Base-by-base conservation (phyloP, 139 green algal genomes). In the Pseudopediastrum boryanum region DNA sequence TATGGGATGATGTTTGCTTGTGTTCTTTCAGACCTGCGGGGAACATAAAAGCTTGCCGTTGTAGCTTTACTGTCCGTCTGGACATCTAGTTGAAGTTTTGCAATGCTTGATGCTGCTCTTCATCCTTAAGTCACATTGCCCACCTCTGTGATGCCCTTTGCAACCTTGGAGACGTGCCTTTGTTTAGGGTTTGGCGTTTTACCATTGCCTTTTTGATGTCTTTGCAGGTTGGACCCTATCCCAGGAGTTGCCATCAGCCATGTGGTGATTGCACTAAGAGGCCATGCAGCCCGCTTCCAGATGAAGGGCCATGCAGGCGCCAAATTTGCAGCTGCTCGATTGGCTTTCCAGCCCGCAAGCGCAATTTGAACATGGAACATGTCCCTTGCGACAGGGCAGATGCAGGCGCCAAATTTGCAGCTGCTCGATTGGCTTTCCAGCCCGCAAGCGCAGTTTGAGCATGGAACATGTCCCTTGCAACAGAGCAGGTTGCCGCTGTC, bases 321-420 rank as follows among this genome's bases (percentile, higher is more conserved):
- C 12, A 77, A 77, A 50, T 77, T 66, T 65, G 69, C 69, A 9
- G 42, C 69, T 52, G 69, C 69, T 9, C 9, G 43, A 13, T 35
- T 77, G 12, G 3, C 50, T 16, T 51, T 77, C n/a, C 10, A 66
- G 48, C 48, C 69, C n/a, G 69, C 69, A 27, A 50, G 64, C 19
- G 29, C 63, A 7, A 25, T 23, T 25, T 73, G 65, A 56, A 51
- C 25, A 38, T 52, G 64, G 33, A 70, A n/a, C 33, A 9, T 16
- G 12, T 12, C 46, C 13, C 46, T 56, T 16, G 16, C n/a, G n/a
- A n/a, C n/a, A n/a, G n/a, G n/a, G n/a, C n/a, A 16, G 13, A n/a
- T 56, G 46, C 13, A 16, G 16, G 46, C 46, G 13, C 46, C 12
- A 16, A 56, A 56, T 12, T n/a, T 12, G 46, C 46, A 12, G 46